phyloP scores from a whole-genome alignment of 225 moss, liverwort and hornwort genomes.

The Antitrichia curtipendula region DNA sequence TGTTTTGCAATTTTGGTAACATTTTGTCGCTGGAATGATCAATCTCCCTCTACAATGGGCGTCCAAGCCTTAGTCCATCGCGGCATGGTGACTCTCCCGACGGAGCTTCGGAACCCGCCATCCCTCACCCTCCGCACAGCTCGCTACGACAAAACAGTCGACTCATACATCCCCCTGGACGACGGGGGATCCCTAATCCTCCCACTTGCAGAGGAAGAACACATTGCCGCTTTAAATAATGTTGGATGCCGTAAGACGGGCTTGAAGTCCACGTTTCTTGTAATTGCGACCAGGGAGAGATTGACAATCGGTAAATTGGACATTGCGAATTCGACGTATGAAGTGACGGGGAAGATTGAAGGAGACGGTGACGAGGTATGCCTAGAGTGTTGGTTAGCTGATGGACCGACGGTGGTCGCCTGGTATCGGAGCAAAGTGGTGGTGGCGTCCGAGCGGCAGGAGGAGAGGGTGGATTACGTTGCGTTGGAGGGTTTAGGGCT shows the following conservation, averaged over 20 bases:
- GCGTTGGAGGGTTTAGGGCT: slow-evolving; percentile 4
- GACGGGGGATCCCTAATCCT: neutral
- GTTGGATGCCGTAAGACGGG: slow-evolving; percentile 20
- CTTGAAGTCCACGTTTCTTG: slow-evolving; percentile 4
- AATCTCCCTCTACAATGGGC: neutral
- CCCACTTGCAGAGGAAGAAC: slow-evolving; percentile 5
- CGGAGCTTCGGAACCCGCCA: neutral
- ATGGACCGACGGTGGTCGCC: slow-evolving; percentile 35
- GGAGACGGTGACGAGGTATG: neutral
- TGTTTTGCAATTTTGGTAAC: neutral
- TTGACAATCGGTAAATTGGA: slow-evolving; percentile 17
- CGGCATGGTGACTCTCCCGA: neutral
- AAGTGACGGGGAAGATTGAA: neutral
- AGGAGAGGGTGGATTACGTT: neutral
- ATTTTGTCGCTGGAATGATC: neutral
- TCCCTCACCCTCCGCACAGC: slow-evolving; percentile 11
- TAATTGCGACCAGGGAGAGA: neutral
- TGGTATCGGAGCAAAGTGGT: slow-evolving; percentile 8
- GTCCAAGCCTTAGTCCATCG: neutral
- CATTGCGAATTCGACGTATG: neutral
- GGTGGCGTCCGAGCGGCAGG: slow-evolving; percentile 19
- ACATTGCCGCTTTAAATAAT: neutral
- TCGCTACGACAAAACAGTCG: neutral
- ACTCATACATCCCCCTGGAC: neutral
- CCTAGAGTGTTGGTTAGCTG: slow-evolving; percentile 23